These are phyloP conservation scores for Zygoascus bituminiphila DNA, from an alignment of 805 yeast genomes.

Conservation along the genomic window DNA sequence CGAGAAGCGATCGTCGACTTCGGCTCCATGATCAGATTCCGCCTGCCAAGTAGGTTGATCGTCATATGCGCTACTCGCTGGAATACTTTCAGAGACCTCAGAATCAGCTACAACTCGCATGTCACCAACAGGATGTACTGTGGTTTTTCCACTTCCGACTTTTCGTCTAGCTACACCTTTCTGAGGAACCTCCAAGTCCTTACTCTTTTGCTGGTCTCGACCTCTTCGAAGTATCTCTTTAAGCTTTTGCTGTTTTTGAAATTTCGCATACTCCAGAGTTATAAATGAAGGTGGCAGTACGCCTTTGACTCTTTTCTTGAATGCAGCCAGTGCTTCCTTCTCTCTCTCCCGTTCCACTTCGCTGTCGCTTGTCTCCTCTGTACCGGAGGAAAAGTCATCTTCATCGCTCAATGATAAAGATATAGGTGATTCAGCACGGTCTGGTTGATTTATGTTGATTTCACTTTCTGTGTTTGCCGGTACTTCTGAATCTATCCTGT, in stretches of 20 bases:
- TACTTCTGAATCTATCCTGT: too few species aligned
- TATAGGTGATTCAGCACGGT: neutral
- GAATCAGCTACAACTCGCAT: too few species aligned
- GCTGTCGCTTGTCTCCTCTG: slow-evolving; percentile 2
- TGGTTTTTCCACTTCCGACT: too few species aligned
- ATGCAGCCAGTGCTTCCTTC: neutral
- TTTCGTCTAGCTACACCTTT: slow-evolving; percentile 12
- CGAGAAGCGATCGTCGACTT: too few species aligned
- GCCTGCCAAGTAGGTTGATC: too few species aligned
- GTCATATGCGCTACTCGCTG: too few species aligned
- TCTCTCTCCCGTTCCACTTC: slow-evolving; percentile 1
- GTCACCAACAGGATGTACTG: too few species aligned
- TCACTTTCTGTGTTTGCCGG: too few species aligned
- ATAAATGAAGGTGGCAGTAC: slow-evolving; percentile 15
- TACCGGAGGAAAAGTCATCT: neutral
- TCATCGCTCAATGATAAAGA: neutral
- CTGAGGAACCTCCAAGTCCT: neutral
- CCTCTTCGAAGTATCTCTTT: neutral
- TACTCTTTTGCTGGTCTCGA: neutral
- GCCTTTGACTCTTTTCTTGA: slow-evolving; percentile 9
- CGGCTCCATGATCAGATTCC: too few species aligned
- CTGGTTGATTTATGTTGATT: too few species aligned
- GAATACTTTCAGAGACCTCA: too few species aligned
- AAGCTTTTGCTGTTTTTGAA: neutral
- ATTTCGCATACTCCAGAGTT: slow-evolving; percentile 10